These are phyloP conservation scores for Aspergillus bombycis DNA, from an alignment of 2,329 filamentous ascomycete genomes.

Conservation along the genomic window DNA sequence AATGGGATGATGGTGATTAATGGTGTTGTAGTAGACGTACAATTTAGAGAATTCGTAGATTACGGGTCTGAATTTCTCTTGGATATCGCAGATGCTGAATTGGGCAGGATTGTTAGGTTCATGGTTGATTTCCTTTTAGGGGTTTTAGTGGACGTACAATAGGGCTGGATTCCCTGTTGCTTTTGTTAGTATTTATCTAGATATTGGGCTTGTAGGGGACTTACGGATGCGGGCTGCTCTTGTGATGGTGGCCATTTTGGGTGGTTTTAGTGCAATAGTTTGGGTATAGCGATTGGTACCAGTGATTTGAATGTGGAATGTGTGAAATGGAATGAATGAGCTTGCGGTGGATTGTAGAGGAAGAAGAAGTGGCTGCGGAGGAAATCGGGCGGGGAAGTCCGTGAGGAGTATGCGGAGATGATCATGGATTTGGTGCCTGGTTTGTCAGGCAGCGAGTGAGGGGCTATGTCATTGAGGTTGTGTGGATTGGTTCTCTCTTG, in stretches of 20 bases:
- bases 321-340: neutral
- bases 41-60: conserved; percentile 87
- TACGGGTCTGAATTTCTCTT: conserved; percentile 84
- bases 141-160: conserved; percentile 42
- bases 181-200: conserved; percentile 16
- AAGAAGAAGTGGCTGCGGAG: conserved; percentile 3
- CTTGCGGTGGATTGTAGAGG: neutral
- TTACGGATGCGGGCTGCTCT: conserved; percentile 33
- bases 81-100: conserved; percentile 84
- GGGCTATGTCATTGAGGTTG: neutral
- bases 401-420: conserved; percentile 14
- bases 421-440: conserved; percentile 12
- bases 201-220: conserved; percentile 8
- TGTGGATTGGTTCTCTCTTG: neutral
- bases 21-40: too few relatives aligned
- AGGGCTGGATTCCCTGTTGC: conserved; percentile 48
- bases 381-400: conserved; percentile 19
- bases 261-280: neutral
- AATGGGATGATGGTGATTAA: too few relatives aligned
- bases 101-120: neutral
- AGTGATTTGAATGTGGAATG: neutral
- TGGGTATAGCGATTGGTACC: neutral
- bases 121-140: neutral
- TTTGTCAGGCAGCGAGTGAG: conserved; percentile 6
- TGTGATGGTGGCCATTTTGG: conserved; percentile 23